A percentile compares a stretch with the other conserved stretches of the same genome.
These are phyloP conservation scores for Camptophora hylomeconis DNA, from an alignment of 2,329 filamentous ascomycete species.

Conservation along the genomic window DNA sequence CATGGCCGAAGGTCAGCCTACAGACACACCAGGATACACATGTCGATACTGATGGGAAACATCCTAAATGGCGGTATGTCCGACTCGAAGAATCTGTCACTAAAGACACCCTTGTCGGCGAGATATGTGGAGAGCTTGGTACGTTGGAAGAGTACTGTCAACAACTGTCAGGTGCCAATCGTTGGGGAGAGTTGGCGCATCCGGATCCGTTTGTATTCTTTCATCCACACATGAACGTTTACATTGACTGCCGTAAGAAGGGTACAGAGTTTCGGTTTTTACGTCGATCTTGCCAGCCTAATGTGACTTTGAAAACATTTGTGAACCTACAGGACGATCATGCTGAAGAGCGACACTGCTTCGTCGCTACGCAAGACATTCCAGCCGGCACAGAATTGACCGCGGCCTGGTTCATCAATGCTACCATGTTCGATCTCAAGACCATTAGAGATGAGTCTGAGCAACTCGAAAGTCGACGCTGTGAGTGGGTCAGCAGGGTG, in stretches of 20 bases:
- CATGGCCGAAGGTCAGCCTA: constrained; percentile 38
- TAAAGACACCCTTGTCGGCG: constrained; percentile 45
- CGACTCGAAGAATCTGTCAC: constrained; percentile 40
- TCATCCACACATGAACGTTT: constrained; percentile 75
- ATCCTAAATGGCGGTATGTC: constrained; percentile 54
- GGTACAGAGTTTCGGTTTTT: constrained; percentile 78
- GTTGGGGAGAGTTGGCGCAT: constrained; percentile 51
- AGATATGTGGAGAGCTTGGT: constrained; percentile 68
- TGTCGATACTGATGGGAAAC: constrained; percentile 38
- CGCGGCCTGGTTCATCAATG: constrained; percentile 35
- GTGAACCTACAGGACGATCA: constrained; percentile 54
- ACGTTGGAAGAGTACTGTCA: constrained; percentile 61
- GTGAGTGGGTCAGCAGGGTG: constrained; percentile 35
- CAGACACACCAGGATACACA: constrained; percentile 39
- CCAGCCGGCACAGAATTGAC: constrained; percentile 38
- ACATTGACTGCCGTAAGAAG: constrained; percentile 81
- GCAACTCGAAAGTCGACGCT: constrained; percentile 18
- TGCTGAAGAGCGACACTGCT: constrained; percentile 85
- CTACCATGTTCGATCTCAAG: constrained; percentile 9
- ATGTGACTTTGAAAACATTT: constrained; percentile 76
- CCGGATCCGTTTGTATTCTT: constrained; percentile 68
- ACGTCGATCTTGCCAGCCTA: constrained; percentile 83
- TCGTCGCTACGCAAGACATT: constrained; percentile 71
- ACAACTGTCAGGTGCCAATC: constrained; percentile 42
- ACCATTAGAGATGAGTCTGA: constrained; percentile 10